Evolutionary conservation across 2,329 filamentous ascomycete genomes (phyloP).

Genomic region (Cladosporium austrohemisphaericum): DNA sequence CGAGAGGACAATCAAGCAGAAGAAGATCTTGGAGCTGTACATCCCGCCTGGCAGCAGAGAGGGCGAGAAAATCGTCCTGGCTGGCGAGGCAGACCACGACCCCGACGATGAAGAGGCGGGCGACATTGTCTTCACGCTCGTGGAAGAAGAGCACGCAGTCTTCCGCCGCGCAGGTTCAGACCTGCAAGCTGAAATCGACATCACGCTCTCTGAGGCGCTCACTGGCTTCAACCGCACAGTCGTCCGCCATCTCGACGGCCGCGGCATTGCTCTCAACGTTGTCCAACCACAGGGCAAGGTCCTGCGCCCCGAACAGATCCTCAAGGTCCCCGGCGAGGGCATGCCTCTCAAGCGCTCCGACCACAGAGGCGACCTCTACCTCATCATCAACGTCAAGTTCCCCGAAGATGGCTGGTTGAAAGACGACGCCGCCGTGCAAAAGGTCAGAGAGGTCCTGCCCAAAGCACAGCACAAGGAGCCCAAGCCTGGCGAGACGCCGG

Average conservation of each 20-base stretch:
- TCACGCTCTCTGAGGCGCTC: conserved; percentile 79
- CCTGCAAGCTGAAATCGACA: conserved; percentile 72
- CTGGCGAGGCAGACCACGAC: conserved; percentile 90
- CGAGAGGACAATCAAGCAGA: conserved; percentile 77
- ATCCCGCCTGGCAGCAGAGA: conserved; percentile 77
- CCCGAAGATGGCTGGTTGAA: conserved; percentile 79
- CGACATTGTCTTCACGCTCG: conserved; percentile 85
- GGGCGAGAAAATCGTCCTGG: conserved; percentile 83
- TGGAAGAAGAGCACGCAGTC: conserved; percentile 73
- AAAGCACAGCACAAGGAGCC: conserved; percentile 41
- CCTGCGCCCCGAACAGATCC: conserved; percentile 74
- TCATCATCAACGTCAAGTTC: conserved; percentile 82
- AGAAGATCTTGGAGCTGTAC: conserved; percentile 93
- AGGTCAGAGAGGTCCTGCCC: conserved; percentile 73
- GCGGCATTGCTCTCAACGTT: conserved; percentile 78
- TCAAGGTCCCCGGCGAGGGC: conserved; percentile 84
- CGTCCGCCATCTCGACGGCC: conserved; percentile 85
- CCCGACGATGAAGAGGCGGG: conserved; percentile 86
- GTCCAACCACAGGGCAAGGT: conserved; percentile 69
- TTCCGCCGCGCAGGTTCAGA: conserved; percentile 84
- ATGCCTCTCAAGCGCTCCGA: conserved; percentile 93
- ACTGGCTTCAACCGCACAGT: conserved; percentile 88
- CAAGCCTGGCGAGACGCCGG: conserved; percentile 51
- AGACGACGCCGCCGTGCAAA: conserved; percentile 64
- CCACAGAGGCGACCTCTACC: conserved; percentile 77